Evolutionary conservation across 2,329 filamentous ascomycete genomes (phyloP), one percentile per base, ranked within the genome.

Genomic region (Allantophomopsis lycopodina): DNA sequence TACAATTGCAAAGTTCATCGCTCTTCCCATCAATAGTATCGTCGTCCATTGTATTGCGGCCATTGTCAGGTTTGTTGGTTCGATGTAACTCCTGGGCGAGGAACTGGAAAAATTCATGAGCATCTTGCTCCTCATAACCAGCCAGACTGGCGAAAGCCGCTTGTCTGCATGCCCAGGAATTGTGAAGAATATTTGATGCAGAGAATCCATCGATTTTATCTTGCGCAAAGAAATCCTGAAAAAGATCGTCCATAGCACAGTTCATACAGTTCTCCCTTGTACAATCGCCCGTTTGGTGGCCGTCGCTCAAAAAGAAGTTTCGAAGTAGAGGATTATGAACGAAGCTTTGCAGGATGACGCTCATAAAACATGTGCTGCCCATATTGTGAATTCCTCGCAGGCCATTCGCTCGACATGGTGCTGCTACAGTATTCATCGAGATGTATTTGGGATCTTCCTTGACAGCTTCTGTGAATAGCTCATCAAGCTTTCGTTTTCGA

Each of bases 331-430:
- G 89, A 55, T 96, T 95, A 63, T 95, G 89, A 40, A 96, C 73
- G 50, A 98, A 78, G 41, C 83, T 87, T 59, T 96, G 91, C 13
- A 98, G 69, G 36, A 96, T 87, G 21, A 95, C 89, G 51, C 91
- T 94, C 71, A 96, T 89, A 61, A 95, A 98, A 64, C 89, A 98
- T 10, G 91, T 96, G 42, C 93, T 87, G n/a, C 89, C 91, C 57
- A 94, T 89, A 55, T 96, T 98, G 61, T 94, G 95, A 44, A 98
- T 81, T 23, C 89, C 89, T 30, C 91, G 78, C 32, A 95, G 74
- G 8, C 91, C 89, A 48, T 82, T 87, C 14, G 86, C 87, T 41
- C 84, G 78, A 55, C 89, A 95, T 11, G 86, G 83, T 6, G 84
- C 79, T 42, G 78, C 73, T 20, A 73, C 79, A 11, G 87, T 88